phyloP scores from a whole-genome alignment of 2,329 filamentous ascomycete genomes.

The Pseudogymnoascus sp. region DNA sequence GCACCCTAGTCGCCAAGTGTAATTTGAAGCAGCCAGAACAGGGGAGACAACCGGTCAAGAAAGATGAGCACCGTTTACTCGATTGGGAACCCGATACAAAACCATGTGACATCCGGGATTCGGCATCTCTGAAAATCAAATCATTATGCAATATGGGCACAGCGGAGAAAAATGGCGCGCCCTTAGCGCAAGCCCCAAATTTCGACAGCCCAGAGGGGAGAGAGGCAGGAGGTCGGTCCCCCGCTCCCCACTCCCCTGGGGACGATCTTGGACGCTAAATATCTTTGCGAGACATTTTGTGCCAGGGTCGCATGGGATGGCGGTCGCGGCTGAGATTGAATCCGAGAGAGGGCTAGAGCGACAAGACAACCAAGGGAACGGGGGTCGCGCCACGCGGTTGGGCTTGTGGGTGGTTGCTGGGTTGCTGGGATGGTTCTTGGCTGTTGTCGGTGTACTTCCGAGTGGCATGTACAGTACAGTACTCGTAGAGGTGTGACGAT shows the following conservation, averaged over 20 bases:
- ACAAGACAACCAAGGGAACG: not conserved
- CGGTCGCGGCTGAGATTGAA: not conserved
- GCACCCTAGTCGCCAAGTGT: not conserved
- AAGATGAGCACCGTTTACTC: not conserved
- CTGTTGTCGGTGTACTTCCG: not conserved
- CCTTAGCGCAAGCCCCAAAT: not conserved
- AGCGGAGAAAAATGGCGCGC: not conserved
- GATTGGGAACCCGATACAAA: not conserved
- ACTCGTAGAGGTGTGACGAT: not conserved
- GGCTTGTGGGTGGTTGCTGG: not conserved
- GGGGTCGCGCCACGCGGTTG: not conserved
- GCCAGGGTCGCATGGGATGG: conserved; percentile 1
- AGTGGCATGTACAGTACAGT: not conserved
- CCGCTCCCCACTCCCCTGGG: conserved; percentile 1
- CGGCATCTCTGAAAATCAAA: conserved; percentile 5
- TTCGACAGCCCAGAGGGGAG: not conserved
- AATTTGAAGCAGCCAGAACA: not conserved
- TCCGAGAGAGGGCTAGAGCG: not conserved
- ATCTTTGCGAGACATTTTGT: not conserved
- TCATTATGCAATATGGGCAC: not conserved
- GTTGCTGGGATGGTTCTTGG: not conserved
- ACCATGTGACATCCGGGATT: not conserved
- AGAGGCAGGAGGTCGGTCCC: not conserved
- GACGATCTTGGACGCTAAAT: conserved; percentile 1
- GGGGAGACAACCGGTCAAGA: not conserved